Percentiles rank a stretch among this genome's conserved stretches.
These are phyloP conservation scores for Zygotorulaspora sp. DNA, from an alignment of 805 yeast species.

Conservation along the genomic window DNA sequence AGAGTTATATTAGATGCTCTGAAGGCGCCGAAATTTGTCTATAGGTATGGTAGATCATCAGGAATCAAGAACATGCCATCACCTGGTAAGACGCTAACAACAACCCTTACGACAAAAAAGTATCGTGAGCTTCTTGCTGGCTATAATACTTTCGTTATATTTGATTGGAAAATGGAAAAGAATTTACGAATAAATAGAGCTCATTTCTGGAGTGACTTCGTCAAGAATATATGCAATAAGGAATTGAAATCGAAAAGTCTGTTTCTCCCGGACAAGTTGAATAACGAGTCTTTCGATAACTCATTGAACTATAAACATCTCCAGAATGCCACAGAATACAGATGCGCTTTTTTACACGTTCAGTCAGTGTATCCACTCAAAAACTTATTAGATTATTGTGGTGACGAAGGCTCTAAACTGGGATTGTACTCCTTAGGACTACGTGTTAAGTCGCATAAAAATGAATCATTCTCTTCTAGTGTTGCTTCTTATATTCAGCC, in stretches of 20 bases:
- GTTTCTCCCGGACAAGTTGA: conserved; percentile 7
- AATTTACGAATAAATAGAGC: conserved; percentile 3
- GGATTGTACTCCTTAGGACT: conserved; percentile 11
- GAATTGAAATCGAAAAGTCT: not conserved
- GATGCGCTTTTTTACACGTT: conserved; percentile 12
- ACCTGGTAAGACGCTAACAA: conserved; percentile 4
- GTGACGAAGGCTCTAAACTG: conserved; percentile 3
- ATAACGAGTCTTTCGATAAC: conserved; percentile 7
- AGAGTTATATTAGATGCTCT: conserved; percentile 5
- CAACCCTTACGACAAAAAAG: conserved; percentile 3
- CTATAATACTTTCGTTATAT: conserved; percentile 17
- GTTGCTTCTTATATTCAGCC: conserved; percentile 20
- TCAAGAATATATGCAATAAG: not conserved
- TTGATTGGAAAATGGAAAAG: conserved; percentile 11
- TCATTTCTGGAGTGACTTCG: conserved; percentile 14
- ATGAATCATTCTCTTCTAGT: conserved; percentile 1
- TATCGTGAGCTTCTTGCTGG: conserved; percentile 11
- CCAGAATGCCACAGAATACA: conserved; percentile 3
- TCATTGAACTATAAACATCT: conserved; percentile 4
- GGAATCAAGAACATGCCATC: not conserved
- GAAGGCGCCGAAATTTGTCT: conserved; percentile 11
- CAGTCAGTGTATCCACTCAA: conserved; percentile 6
- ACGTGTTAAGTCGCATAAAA: conserved; percentile 4
- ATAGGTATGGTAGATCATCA: conserved; percentile 4
- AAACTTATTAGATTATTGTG: conserved; percentile 3